Percentiles rank a stretch among this genome's conserved stretches.
These are phyloP conservation scores for Albizia julibrissin DNA, from an alignment of 306 rosid species.

Conservation along the genomic window DNA sequence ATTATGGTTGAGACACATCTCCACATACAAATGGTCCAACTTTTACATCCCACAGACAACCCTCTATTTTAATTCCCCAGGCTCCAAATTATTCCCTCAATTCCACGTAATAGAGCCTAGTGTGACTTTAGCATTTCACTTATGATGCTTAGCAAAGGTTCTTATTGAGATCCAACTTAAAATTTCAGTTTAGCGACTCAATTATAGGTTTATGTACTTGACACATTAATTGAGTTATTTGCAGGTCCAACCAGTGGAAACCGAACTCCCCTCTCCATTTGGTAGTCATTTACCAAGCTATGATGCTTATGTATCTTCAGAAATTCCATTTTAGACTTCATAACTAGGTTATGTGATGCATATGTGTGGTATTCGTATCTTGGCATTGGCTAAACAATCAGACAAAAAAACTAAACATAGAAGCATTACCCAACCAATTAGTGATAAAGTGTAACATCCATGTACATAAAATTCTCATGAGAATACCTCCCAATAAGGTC, in stretches of 20 bases:
- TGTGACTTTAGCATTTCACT: not conserved
- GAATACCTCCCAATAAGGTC: constrained; percentile 92
- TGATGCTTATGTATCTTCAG: not conserved
- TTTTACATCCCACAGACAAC: not conserved
- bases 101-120: not conserved
- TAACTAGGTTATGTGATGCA: not conserved
- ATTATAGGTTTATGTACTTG: not conserved
- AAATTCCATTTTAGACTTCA: not conserved
- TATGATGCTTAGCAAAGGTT: not conserved
- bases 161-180: constrained; percentile 3
- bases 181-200: not conserved
- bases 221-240: not conserved
- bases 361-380: not conserved
- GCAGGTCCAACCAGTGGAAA: not conserved
- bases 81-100: not conserved
- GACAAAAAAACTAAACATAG: not conserved
- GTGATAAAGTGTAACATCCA: constrained; percentile 9
- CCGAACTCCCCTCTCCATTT: not conserved
- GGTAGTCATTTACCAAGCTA: not conserved
- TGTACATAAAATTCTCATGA: constrained; percentile 23
- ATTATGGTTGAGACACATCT: not conserved
- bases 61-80: not conserved
- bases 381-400: not conserved
- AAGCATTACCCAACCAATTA: constrained; percentile 22
- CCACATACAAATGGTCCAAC: not conserved